Evolutionary conservation across 2,329 filamentous ascomycete species (phyloP).

Genomic region (Coniella vitis): DNA sequence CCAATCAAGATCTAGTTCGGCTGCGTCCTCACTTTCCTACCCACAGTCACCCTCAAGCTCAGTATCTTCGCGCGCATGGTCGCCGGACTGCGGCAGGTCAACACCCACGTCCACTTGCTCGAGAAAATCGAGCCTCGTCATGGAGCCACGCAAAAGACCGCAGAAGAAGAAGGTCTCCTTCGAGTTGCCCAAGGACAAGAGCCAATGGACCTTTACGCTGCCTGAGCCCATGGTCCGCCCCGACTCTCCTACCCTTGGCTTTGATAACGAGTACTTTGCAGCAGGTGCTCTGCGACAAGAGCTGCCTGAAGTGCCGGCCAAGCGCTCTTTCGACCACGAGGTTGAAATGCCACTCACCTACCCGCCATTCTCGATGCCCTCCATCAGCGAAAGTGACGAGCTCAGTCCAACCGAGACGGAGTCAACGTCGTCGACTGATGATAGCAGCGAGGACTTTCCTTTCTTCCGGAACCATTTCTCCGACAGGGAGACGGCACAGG

Average conservation of each 20-base stretch:
- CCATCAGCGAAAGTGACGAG: constrained; percentile 16
- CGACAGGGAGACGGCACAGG: constrained; percentile 23
- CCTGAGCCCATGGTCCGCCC: constrained; percentile 46
- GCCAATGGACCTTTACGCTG: constrained; percentile 26
- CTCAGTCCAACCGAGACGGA: constrained; percentile 7
- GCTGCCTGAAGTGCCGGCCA: constrained; percentile 22
- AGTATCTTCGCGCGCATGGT: constrained; percentile 35
- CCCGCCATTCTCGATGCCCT: constrained; percentile 10
- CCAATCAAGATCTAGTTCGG: constrained; percentile 31
- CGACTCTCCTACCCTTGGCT: constrained; percentile 54
- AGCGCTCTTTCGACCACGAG: constrained; percentile 7
- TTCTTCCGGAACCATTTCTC: constrained; percentile 20
- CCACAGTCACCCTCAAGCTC: constrained; percentile 42
- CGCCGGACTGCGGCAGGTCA: constrained; percentile 36
- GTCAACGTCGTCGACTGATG: constrained; percentile 14
- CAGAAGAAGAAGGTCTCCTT: constrained; percentile 38
- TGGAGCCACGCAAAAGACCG: constrained; percentile 16
- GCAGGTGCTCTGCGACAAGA: constrained; percentile 19
- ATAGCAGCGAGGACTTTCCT: constrained; percentile 27
- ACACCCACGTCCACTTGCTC: constrained; percentile 39
- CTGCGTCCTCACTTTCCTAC: constrained; percentile 27
- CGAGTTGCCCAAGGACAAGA: constrained; percentile 29
- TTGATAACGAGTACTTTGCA: constrained; percentile 37
- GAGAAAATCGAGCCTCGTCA: constrained; percentile 26
- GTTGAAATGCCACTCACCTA: constrained; percentile 10